Percentiles rank a stretch among this genome's conserved stretches.
These are phyloP conservation scores for Leccinum pellstonianum DNA, from an alignment of 768 basidiomycete species.

Conservation along the genomic window DNA sequence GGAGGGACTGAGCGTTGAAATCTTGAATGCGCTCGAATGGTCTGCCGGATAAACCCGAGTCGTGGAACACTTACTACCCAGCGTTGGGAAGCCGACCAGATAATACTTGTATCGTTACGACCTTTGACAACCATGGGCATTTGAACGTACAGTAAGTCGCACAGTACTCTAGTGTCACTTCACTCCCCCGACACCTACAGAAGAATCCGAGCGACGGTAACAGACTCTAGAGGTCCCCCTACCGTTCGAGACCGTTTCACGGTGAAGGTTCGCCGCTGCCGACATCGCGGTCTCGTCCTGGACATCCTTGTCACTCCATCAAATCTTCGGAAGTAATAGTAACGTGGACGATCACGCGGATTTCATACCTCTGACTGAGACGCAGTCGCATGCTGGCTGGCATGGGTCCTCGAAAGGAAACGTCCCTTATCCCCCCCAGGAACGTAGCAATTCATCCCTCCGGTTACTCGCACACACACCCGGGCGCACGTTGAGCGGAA, in stretches of 20 bases:
- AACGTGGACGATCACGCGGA: neutral
- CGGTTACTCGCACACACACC: neutral
- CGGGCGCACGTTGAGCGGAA: neutral
- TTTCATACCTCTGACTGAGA: conserved; percentile 10
- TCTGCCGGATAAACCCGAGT: neutral
- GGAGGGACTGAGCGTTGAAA: neutral
- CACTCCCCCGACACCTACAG: neutral
- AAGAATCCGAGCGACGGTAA: neutral
- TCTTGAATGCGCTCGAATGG: neutral
- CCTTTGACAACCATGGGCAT: neutral
- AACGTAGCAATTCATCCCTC: neutral
- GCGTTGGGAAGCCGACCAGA: neutral
- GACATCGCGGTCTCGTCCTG: neutral
- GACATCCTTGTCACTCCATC: neutral
- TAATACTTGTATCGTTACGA: neutral
- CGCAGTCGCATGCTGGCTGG: neutral
- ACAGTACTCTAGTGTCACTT: neutral
- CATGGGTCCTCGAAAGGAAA: neutral
- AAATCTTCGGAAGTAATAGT: neutral
- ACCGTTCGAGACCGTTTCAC: neutral
- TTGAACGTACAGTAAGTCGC: neutral
- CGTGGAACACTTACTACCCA: neutral
- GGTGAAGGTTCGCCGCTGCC: neutral
- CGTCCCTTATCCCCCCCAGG: neutral
- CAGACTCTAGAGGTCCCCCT: neutral